Evolutionary conservation across 345 rosid species (phyloP).

Genomic region (Raphanus raphanistrum): DNA sequence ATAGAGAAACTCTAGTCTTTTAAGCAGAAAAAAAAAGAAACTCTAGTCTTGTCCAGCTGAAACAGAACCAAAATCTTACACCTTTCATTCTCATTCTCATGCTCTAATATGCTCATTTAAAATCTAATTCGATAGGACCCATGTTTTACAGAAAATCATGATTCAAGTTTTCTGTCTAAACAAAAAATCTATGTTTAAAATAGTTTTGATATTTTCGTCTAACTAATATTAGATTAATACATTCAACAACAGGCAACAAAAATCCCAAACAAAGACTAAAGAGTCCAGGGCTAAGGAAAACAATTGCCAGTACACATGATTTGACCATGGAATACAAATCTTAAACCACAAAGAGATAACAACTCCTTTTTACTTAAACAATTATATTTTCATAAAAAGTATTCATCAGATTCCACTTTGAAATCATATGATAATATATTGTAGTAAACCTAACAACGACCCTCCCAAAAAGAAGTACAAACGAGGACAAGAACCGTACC

Average conservation of each 20-base stretch:
- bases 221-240: not conserved
- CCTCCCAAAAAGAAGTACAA: slow-evolving; percentile 14
- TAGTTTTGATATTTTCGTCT: not conserved
- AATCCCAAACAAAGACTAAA: slow-evolving; percentile 24
- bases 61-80: not conserved
- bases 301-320: slow-evolving; percentile 23
- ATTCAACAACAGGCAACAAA: not conserved
- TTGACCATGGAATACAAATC: slow-evolving; percentile 23
- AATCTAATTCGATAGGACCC: not conserved
- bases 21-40: too few species aligned
- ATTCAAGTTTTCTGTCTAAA: not conserved
- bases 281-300: slow-evolving; percentile 8
- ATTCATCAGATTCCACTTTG: slow-evolving; percentile 29
- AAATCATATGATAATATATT: slow-evolving; percentile 5
- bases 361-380: not conserved
- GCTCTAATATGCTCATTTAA: too few species aligned
- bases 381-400: slow-evolving; percentile 9
- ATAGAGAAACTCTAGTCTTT: not conserved
- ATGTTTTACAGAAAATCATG: not conserved
- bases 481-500: slow-evolving; percentile 38
- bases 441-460: slow-evolving; percentile 7
- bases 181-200: not conserved
- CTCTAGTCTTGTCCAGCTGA: not conserved
- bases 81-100: too few species aligned
- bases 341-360: not conserved